phyloP scores from a whole-genome alignment of 2,329 filamentous ascomycete genomes.

The Alternaria conjuncta region DNA sequence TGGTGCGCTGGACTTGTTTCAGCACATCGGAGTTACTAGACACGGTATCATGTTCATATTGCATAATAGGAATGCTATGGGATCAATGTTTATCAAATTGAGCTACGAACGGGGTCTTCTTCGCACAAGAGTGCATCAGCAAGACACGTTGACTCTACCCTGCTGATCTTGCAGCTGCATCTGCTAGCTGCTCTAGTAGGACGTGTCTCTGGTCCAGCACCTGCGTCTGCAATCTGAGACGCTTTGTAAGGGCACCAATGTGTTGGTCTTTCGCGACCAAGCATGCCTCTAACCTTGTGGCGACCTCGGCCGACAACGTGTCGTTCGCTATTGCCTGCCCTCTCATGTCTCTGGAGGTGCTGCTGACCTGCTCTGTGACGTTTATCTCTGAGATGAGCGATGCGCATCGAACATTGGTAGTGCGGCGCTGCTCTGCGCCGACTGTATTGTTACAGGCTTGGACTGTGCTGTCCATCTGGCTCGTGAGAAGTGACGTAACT shows the following conservation, averaged over 20 bases:
- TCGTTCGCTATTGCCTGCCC: neutral
- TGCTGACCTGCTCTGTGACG: neutral
- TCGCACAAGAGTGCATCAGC: neutral
- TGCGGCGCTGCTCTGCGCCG: neutral
- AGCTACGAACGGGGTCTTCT: neutral
- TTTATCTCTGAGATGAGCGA: neutral
- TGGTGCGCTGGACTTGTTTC: too few relatives aligned
- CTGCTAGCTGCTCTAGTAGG: neutral
- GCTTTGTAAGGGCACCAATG: neutral
- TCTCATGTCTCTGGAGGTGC: neutral
- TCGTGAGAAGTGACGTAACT: fast-evolving
- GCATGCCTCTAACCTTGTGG: neutral
- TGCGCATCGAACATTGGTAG: neutral
- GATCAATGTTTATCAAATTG: neutral
- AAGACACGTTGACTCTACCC: neutral
- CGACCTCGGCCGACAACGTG: neutral
- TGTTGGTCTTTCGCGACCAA: neutral
- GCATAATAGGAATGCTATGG: neutral
- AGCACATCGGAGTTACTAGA: too few relatives aligned
- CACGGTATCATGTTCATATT: too few relatives aligned
- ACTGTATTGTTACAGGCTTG: neutral
- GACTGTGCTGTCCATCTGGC: neutral
- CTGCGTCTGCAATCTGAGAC: neutral
- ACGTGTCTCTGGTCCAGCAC: neutral
- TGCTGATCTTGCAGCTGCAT: neutral